phyloP scores from a whole-genome alignment of 2,329 filamentous ascomycete species.

The Pyrenophora seminiperda region DNA sequence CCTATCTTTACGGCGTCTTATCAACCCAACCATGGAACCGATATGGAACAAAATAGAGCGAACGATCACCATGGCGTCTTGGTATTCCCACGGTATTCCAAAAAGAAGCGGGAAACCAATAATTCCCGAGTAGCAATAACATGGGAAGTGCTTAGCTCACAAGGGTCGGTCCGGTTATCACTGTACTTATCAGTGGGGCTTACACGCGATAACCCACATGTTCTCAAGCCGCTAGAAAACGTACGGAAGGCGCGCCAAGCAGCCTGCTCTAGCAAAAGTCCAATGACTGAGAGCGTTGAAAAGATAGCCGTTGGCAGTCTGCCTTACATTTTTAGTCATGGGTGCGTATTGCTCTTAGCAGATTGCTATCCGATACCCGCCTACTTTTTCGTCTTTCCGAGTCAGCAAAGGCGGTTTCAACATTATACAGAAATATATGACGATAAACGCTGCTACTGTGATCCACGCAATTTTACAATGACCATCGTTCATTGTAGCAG shows the following conservation, averaged over 20 bases:
- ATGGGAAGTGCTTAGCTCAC: constrained; percentile 2
- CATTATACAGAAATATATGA: too few species aligned
- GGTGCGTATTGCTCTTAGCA: not conserved
- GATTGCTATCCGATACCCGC: not conserved
- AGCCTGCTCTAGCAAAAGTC: not conserved
- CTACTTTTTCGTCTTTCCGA: too few species aligned
- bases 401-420: too few species aligned
- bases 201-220: constrained; percentile 10
- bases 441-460: too few species aligned
- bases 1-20: constrained; percentile 16
- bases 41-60: constrained; percentile 5
- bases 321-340: constrained; percentile 2
- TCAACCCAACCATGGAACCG: constrained; percentile 5
- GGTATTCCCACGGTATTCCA: constrained; percentile 9
- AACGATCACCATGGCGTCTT: constrained; percentile 8
- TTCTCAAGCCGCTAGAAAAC: constrained; percentile 6
- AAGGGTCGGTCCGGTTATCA: not conserved
- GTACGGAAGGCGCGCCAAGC: constrained; percentile 14
- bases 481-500: too few species aligned
- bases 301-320: constrained; percentile 1
- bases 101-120: not conserved
- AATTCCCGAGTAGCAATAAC: constrained; percentile 4
- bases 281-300: not conserved
- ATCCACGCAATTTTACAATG: too few species aligned
- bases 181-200: constrained; percentile 18